phyloP scores from a whole-genome alignment of 2,329 filamentous ascomycete species.

The Nannizziopsis barbatae region DNA sequence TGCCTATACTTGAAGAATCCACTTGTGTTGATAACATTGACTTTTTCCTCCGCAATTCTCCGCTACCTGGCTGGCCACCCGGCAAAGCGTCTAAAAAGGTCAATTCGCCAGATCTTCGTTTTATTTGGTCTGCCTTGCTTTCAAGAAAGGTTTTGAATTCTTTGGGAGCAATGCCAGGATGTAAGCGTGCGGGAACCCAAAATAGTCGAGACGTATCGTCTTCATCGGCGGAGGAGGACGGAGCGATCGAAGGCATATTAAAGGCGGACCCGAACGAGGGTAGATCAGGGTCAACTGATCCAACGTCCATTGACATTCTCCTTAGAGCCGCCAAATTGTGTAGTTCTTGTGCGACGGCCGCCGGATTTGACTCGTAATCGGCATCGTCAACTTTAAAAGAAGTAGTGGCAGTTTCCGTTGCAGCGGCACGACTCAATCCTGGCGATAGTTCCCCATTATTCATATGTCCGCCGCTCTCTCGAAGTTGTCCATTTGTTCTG shows the following conservation, averaged over 20 bases:
- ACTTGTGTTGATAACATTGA: slow-evolving; percentile 93
- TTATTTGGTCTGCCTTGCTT: slow-evolving; percentile 80
- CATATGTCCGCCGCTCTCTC: slow-evolving; percentile 18
- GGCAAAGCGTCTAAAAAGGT: slow-evolving; percentile 48
- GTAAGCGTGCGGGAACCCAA: slow-evolving; percentile 90
- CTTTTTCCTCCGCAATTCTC: slow-evolving; percentile 70
- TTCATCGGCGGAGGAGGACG: slow-evolving; percentile 50
- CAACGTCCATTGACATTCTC: slow-evolving; percentile 89
- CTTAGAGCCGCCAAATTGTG: slow-evolving; percentile 84
- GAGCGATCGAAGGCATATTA: slow-evolving; percentile 33
- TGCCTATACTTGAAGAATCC: slow-evolving; percentile 50
- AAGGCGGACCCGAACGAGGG: slow-evolving; percentile 33
- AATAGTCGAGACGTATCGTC: slow-evolving; percentile 79
- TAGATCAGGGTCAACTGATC: slow-evolving; percentile 48
- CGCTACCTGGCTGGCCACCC: slow-evolving; percentile 44
- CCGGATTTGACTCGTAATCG: slow-evolving; percentile 81
- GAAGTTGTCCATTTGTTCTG: slow-evolving; percentile 24
- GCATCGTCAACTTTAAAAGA: slow-evolving; percentile 69
- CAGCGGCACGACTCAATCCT: slow-evolving; percentile 43
- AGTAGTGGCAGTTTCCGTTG: slow-evolving; percentile 44
- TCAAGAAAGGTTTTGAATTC: slow-evolving; percentile 97
- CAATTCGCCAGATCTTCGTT: slow-evolving; percentile 66
- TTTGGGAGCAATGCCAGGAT: slow-evolving; percentile 86
- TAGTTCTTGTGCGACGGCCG: slow-evolving; percentile 79
- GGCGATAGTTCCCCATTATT: slow-evolving; percentile 40